phyloP scores from a whole-genome alignment of 148 eudicot genomes.

The Hydrangea macrophylla region DNA sequence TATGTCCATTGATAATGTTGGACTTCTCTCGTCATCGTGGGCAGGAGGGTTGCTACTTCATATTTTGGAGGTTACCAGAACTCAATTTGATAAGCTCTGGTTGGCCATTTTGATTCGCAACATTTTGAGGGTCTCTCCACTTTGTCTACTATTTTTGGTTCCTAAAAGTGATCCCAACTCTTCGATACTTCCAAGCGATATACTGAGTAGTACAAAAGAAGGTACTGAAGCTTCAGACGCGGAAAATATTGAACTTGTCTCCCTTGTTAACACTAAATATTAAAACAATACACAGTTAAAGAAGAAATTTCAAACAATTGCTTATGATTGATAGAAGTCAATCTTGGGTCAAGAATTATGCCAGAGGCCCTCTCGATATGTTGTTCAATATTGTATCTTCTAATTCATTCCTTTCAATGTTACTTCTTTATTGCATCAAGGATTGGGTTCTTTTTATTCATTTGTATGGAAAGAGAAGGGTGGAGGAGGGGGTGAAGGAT shows the following conservation, averaged over 20 bases:
- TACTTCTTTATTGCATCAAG: background rate
- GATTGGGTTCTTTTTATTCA: too few species aligned
- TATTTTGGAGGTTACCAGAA: slow-evolving; percentile 62
- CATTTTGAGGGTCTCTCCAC: slow-evolving; percentile 52
- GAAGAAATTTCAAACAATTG: background rate
- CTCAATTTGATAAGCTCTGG: slow-evolving; percentile 74
- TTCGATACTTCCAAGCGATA: slow-evolving; percentile 43
- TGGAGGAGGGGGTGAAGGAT: too few species aligned
- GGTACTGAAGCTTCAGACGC: slow-evolving; percentile 19
- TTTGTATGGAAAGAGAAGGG: background rate
- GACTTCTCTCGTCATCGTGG: slow-evolving; percentile 75
- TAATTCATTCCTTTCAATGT: background rate
- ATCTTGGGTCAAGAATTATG: background rate
- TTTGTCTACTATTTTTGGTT: slow-evolving; percentile 59
- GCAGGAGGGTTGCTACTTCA: slow-evolving; percentile 77
- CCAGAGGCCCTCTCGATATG: too few species aligned
- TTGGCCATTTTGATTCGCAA: slow-evolving; percentile 71
- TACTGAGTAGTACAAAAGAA: slow-evolving; percentile 29
- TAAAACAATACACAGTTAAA: background rate
- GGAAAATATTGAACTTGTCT: slow-evolving; percentile 58
- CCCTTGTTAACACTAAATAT: slow-evolving; percentile 42
- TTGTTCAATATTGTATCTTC: background rate
- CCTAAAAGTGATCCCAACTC: slow-evolving; percentile 53
- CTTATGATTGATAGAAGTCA: background rate
- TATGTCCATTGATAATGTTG: slow-evolving; percentile 89